Base-by-base conservation (phyloP, 352 stramenopile genomes). In the Plasmopara halstedii region DNA sequence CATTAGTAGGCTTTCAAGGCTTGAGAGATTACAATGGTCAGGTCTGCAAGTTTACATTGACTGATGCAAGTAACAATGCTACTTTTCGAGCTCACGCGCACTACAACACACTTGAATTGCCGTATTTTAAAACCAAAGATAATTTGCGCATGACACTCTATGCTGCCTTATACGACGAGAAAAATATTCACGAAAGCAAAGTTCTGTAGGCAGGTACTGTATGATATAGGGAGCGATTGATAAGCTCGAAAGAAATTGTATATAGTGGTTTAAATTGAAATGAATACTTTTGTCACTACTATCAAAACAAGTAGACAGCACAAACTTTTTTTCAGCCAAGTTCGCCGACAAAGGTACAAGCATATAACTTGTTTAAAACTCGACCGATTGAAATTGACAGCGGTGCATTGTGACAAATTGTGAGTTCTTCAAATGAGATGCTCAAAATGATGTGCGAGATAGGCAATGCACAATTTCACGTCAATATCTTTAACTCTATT, bases 81-180 rank as follows among this genome's bases (percentile, higher is more conserved):
- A 73, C 65, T 48, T 74, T 85, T 14, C 62, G 45, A 35, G 83
- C 70, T 33, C 78, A 88, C 32, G 64, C 73, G 13, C 83, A 75
- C 54, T 73, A 77, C 53, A 88, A 90, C 25, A 72, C 63, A 14
- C 94, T 99, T 25, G 95, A 98, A 72, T 56, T 99, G 13, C 94
- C 94, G 14, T 47, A 94, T 14, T 97, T 97, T 54, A 55, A 76
- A 10, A 80, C 58, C 2, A 95, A 88, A 57, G 67, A 83, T 22
- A 78, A 97, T 29, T 32, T 88, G 5, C 62, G 53, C n/a, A 55
- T 35, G 6, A 58, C 72, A 14, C 41, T 88, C 9, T 80, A 80
- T 37, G 67, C 58, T 10, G 53, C 66, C 6, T 31, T 85, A 29
- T 62, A 77, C 29, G 70, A 64, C 10, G 64, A 85, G 39, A 55